phyloP scores from a whole-genome alignment of 106 monocot species.

The Ottelia alismoides region DNA sequence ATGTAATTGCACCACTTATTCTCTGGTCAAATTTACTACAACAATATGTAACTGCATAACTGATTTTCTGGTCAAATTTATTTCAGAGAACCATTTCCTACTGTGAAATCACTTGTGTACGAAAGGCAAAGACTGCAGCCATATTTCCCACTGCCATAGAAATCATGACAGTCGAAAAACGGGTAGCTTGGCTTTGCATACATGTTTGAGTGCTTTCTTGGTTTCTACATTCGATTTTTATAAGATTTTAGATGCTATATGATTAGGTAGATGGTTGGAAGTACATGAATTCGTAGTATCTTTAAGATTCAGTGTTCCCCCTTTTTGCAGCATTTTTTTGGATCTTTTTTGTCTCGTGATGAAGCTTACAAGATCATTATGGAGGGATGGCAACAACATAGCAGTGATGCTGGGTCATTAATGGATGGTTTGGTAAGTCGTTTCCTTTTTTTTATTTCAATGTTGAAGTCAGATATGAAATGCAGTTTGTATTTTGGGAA shows the following conservation, averaged over 20 bases:
- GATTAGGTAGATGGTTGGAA: no score
- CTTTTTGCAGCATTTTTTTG: slow-evolving; percentile 73
- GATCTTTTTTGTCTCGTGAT: slow-evolving; percentile 95
- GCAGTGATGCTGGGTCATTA: slow-evolving; percentile 33
- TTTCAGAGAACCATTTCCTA: slow-evolving; percentile 76
- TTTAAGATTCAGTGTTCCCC: no score
- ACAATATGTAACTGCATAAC: no score
- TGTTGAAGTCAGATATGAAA: no score
- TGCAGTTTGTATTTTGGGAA: no score
- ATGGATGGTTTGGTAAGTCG: slow-evolving; percentile 44
- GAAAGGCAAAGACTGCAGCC: slow-evolving; percentile 93
- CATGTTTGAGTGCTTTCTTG: no score
- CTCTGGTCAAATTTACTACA: no score
- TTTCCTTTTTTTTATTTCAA: neutral
- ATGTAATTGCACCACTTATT: no score
- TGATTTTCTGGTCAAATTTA: no score
- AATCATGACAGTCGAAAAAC: slow-evolving; percentile 58
- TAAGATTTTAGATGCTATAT: no score
- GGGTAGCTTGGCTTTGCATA: slow-evolving; percentile 30
- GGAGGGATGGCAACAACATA: slow-evolving; percentile 72
- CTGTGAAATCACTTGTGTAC: slow-evolving; percentile 61
- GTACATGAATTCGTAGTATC: no score
- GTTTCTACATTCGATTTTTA: no score
- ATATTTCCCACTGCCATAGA: slow-evolving; percentile 97
- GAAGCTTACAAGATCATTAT: slow-evolving; percentile 78